These are phyloP conservation scores for Xylaria sp. DNA, from an alignment of 2,329 filamentous ascomycete genomes.

Conservation along the genomic window DNA sequence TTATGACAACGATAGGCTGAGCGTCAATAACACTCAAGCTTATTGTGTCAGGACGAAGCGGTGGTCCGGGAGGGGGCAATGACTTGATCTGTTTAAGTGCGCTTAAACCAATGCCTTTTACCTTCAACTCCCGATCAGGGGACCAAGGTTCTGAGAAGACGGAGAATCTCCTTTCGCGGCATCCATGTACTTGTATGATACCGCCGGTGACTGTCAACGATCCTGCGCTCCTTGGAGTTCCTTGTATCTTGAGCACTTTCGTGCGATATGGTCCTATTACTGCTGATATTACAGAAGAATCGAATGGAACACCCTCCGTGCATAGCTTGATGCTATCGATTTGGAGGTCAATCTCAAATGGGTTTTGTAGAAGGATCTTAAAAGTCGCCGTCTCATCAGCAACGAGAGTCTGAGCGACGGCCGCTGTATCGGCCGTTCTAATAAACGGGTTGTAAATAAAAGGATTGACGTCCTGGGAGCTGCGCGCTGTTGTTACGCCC, in stretches of 20 bases:
- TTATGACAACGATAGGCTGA: constrained; percentile 72
- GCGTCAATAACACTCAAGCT: constrained; percentile 69
- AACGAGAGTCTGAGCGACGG: constrained; percentile 65
- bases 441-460: constrained; percentile 95
- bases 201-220: constrained; percentile 71
- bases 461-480: constrained; percentile 65
- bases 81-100: constrained; percentile 47
- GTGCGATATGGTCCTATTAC: constrained; percentile 76
- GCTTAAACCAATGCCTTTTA: constrained; percentile 67
- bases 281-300: constrained; percentile 58
- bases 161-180: constrained; percentile 74
- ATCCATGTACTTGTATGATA: constrained; percentile 72
- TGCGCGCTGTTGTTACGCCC: constrained; percentile 44
- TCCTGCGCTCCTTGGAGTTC: constrained; percentile 62
- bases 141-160: constrained; percentile 76
- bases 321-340: constrained; percentile 76
- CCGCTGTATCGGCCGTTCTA: constrained; percentile 57
- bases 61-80: constrained; percentile 36
- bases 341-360: constrained; percentile 87
- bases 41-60: constrained; percentile 47
- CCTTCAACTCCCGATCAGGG: constrained; percentile 61
- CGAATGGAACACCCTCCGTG: constrained; percentile 66
- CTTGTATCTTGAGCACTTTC: constrained; percentile 68
- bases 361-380: constrained; percentile 82
- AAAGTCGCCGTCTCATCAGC: constrained; percentile 74